phyloP scores from a whole-genome alignment of 352 stramenopile genomes.

The Phytopythium vexans region DNA sequence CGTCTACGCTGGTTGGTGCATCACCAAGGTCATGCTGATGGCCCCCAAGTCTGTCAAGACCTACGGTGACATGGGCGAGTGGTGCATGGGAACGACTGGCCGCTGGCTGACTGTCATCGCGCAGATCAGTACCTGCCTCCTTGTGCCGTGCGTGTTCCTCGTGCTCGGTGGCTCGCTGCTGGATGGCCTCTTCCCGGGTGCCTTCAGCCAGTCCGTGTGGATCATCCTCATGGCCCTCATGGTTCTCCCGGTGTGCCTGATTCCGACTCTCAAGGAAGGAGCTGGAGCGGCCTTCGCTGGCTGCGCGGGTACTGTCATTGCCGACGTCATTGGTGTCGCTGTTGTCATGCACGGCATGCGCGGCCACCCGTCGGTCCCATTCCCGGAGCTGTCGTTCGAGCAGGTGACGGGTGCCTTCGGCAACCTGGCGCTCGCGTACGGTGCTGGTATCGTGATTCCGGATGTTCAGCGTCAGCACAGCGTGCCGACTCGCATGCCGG shows the following conservation, averaged over 20 bases:
- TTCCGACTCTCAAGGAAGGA: conserved; percentile 52
- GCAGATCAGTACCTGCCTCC: conserved; percentile 36
- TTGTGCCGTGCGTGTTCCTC: conserved; percentile 42
- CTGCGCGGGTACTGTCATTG: conserved; percentile 38
- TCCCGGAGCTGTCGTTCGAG: conserved; percentile 37
- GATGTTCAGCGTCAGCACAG: conserved; percentile 42
- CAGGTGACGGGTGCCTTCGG: conserved; percentile 46
- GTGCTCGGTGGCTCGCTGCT: conserved; percentile 39
- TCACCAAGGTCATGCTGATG: conserved; percentile 42
- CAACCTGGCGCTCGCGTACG: conserved; percentile 55
- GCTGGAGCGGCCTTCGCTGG: conserved; percentile 33
- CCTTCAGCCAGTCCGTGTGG: conserved; percentile 34
- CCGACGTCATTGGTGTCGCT: conserved; percentile 33
- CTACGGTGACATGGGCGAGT: conserved; percentile 57
- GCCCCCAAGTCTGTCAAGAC: conserved; percentile 41
- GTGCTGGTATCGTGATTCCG: conserved; percentile 44
- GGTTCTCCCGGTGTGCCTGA: conserved; percentile 33
- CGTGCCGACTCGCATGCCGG: too few relatives aligned
- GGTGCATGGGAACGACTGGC: conserved; percentile 34
- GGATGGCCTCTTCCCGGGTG: conserved; percentile 34
- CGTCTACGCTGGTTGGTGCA: conserved; percentile 29
- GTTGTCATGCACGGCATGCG: conserved; percentile 39
- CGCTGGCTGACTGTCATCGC: conserved; percentile 32
- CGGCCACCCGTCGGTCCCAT: conserved; percentile 21
- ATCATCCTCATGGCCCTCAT: conserved; percentile 42